Evolutionary conservation across 176 grass and related monocot genomes (phyloP).

Genomic region (Cymbopogon citratus): DNA sequence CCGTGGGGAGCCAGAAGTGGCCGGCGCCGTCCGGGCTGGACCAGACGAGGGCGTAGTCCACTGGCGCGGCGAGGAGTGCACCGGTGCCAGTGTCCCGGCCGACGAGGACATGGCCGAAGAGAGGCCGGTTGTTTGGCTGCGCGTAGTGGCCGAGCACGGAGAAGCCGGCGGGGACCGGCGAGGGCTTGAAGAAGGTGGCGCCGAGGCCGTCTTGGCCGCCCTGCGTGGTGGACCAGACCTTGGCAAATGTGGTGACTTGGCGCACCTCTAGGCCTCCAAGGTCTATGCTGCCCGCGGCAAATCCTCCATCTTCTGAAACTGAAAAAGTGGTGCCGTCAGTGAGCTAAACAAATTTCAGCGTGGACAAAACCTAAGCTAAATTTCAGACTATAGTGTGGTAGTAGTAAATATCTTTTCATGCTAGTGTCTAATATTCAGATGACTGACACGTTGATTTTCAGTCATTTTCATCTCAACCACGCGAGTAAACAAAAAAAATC

Average conservation of each 20-base stretch:
- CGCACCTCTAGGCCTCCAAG: slow-evolving; percentile 50
- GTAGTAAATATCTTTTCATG: neutral
- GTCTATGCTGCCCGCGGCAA: slow-evolving; percentile 56
- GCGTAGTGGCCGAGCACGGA: slow-evolving; percentile 59
- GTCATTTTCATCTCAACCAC: neutral
- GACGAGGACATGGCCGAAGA: slow-evolving; percentile 63
- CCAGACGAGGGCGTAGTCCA: slow-evolving; percentile 64
- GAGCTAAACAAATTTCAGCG: neutral
- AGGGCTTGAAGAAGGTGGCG: slow-evolving; percentile 60
- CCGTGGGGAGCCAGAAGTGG: slow-evolving; percentile 65
- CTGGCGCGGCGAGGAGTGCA: slow-evolving; percentile 28
- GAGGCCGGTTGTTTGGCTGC: slow-evolving; percentile 59
- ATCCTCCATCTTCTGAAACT: slow-evolving; percentile 55
- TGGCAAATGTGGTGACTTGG: slow-evolving; percentile 52
- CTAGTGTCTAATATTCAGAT: neutral
- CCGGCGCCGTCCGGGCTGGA: slow-evolving; percentile 52
- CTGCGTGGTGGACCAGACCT: slow-evolving; percentile 57
- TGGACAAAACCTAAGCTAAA: neutral
- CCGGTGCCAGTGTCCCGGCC: slow-evolving; percentile 17
- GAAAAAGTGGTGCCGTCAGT: neutral
- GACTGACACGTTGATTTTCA: neutral
- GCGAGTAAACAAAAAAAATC: neutral
- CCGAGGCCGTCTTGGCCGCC: slow-evolving; percentile 58
- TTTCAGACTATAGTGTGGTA: neutral
- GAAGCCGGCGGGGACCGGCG: slow-evolving; percentile 49